Percentiles rank a stretch among this genome's conserved stretches.
Evolutionary conservation across 495 filamentous ascomycete species (phyloP).

Genomic region (Thermothielavioides terrestris): DNA sequence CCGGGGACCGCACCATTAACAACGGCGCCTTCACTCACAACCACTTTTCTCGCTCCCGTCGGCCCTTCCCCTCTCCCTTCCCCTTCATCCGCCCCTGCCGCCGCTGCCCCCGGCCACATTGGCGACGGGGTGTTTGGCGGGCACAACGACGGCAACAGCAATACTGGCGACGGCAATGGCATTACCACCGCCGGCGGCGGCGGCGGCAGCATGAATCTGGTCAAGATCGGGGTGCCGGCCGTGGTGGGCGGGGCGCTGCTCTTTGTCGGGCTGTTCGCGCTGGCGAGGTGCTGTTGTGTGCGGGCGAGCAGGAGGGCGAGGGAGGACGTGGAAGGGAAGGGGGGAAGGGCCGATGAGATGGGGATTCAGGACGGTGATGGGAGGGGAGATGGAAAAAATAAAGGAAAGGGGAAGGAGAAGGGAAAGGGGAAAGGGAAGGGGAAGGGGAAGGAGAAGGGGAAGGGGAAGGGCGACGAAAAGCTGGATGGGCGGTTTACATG

Average conservation of each 20-base stretch:
- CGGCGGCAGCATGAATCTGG: background rate
- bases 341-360: no score
- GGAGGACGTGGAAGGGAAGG: background rate
- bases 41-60: no score
- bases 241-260: background rate
- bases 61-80: no score
- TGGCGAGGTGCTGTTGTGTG: background rate
- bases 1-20: no score
- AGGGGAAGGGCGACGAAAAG: background rate
- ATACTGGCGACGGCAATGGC: background rate
- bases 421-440: background rate
- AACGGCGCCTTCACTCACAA: no score
- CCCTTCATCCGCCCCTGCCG: no score
- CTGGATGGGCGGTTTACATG: no score
- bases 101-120: no score
- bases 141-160: background rate
- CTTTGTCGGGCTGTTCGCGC: background rate
- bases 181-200: background rate
- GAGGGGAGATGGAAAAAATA: background rate
- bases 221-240: background rate
- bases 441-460: background rate
- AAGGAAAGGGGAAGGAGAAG: background rate
- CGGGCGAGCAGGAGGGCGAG: background rate
- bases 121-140: no score
- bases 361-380: background rate